Evolutionary conservation across 768 basidiomycete genomes (phyloP).

Genomic region (Leucocoprinus sp.): DNA sequence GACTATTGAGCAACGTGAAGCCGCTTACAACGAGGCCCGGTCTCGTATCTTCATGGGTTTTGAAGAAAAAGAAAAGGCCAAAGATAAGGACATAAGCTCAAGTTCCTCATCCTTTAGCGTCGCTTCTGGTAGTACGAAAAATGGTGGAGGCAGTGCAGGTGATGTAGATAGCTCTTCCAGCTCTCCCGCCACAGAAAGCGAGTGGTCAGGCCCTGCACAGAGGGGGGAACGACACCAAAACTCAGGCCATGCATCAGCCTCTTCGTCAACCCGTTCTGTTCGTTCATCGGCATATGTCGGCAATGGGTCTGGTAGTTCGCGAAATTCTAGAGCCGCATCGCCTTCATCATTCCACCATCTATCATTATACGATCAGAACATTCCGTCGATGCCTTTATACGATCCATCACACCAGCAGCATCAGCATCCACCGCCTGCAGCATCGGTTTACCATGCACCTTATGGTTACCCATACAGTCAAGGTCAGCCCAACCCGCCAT

Average conservation of each 20-base stretch:
- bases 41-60: slow-evolving; percentile 83
- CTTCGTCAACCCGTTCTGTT: slow-evolving; percentile 54
- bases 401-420: slow-evolving; percentile 26
- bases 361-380: slow-evolving; percentile 58
- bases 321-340: slow-evolving; percentile 66
- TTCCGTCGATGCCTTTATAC: slow-evolving; percentile 32
- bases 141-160: slow-evolving; percentile 41
- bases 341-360: slow-evolving; percentile 66
- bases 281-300: slow-evolving; percentile 44
- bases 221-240: slow-evolving; percentile 38
- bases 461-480: slow-evolving; percentile 26
- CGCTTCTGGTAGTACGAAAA: slow-evolving; percentile 49
- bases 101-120: slow-evolving; percentile 71
- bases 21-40: slow-evolving; percentile 83
- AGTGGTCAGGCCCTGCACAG: slow-evolving; percentile 63
- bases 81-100: slow-evolving; percentile 65
- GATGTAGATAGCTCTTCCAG: slow-evolving; percentile 64
- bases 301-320: slow-evolving; percentile 53
- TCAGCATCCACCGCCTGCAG: slow-evolving; percentile 17
- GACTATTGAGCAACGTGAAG: slow-evolving; percentile 82
- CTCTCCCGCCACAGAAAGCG: slow-evolving; percentile 74
- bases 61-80: slow-evolving; percentile 64
- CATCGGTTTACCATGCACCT: slow-evolving; percentile 11
- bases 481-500: slow-evolving; percentile 26
- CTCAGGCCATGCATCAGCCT: slow-evolving; percentile 35